Evolutionary conservation across 2,329 filamentous ascomycete genomes (phyloP).

Genomic region (Curvularia eragrostidis): DNA sequence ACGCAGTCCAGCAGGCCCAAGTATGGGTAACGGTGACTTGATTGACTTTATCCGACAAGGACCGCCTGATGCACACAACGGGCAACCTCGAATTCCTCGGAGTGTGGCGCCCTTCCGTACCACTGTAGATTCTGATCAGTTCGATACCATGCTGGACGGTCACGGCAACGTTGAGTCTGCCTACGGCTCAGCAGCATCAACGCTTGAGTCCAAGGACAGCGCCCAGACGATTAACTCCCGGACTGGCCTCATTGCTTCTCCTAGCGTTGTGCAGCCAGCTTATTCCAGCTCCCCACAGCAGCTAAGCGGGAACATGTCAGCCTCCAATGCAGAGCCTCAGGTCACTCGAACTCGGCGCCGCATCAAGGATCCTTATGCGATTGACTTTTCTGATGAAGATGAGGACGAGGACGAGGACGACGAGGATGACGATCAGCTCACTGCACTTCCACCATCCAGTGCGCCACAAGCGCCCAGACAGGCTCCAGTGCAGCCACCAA

Average conservation of each 20-base stretch:
- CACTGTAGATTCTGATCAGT: constrained; percentile 86
- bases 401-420: constrained; percentile 34
- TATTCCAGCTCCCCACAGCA: constrained; percentile 47
- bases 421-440: constrained; percentile 58
- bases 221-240: constrained; percentile 74
- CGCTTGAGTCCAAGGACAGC: constrained; percentile 51
- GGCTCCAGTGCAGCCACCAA: constrained; percentile 20
- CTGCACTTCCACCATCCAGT: constrained; percentile 52
- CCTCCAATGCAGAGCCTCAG: constrained; percentile 53
- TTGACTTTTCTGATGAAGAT: constrained; percentile 65
- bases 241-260: constrained; percentile 66
- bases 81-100: constrained; percentile 76
- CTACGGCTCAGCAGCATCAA: constrained; percentile 47
- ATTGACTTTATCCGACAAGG: constrained; percentile 96
- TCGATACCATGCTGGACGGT: constrained; percentile 53
- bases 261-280: constrained; percentile 44
- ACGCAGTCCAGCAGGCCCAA: constrained; percentile 71
- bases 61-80: constrained; percentile 66
- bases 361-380: constrained; percentile 89
- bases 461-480: constrained; percentile 21
- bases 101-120: constrained; percentile 84
- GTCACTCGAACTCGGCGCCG: constrained; percentile 78
- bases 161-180: constrained; percentile 44
- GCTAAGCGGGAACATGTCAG: constrained; percentile 40
- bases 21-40: constrained; percentile 77